These are phyloP conservation scores for Starmera dryadoides DNA, from an alignment of 805 yeast genomes.

Conservation along the genomic window DNA sequence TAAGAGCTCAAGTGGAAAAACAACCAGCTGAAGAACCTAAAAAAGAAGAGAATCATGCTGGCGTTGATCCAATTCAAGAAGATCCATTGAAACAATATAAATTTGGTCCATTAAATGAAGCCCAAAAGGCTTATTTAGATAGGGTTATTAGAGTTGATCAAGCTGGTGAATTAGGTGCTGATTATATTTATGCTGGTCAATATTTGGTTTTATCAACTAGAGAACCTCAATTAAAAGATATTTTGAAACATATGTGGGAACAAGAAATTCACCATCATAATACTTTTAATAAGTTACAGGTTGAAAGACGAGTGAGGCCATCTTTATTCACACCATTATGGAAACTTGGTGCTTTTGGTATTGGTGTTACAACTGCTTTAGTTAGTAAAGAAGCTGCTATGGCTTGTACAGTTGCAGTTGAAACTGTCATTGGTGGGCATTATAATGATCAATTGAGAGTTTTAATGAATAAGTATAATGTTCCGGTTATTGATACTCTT, in stretches of 20 bases:
- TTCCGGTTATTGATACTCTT: constrained; percentile 27
- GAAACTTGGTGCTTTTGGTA: constrained; percentile 82
- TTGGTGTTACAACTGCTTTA: constrained; percentile 84
- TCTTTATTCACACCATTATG: constrained; percentile 87
- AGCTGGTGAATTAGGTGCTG: constrained; percentile 97
- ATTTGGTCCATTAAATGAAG: constrained; percentile 24
- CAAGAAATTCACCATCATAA: constrained; percentile 89
- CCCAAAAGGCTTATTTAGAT: constrained; percentile 66
- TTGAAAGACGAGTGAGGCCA: constrained; percentile 78
- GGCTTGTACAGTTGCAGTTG: constrained; percentile 99
- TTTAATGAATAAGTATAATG: constrained; percentile 57
- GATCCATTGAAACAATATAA: not conserved
- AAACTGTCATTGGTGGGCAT: constrained; percentile 95
- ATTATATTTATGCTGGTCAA: constrained; percentile 89
- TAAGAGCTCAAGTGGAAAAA: constrained; percentile 11
- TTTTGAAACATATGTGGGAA: constrained; percentile 95
- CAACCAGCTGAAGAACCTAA: not conserved
- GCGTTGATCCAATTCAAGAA: not conserved
- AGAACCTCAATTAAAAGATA: constrained; percentile 69
- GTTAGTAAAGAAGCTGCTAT: constrained; percentile 93
- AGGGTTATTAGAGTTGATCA: constrained; percentile 87
- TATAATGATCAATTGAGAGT: constrained; percentile 85
- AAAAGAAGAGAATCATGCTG: not conserved
- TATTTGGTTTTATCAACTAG: constrained; percentile 63
- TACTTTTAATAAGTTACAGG: constrained; percentile 76